Evolutionary conservation across 139 green algal species (phyloP).

Genomic region (Closterium sp.): DNA sequence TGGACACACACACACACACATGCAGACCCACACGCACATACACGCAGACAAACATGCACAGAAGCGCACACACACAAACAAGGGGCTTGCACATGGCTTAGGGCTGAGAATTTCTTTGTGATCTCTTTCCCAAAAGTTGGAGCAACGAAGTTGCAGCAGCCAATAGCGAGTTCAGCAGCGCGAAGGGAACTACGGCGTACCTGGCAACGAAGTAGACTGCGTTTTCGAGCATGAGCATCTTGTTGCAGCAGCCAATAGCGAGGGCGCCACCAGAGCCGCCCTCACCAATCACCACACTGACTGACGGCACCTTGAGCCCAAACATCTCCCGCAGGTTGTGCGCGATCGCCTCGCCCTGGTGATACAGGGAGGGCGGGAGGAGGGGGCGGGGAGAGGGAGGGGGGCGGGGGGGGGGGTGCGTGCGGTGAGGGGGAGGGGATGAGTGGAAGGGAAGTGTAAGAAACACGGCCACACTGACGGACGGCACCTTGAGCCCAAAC

Average conservation of each 20-base stretch:
- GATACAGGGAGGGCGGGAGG: no score
- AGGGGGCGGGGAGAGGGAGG: background rate
- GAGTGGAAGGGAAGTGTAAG: no score
- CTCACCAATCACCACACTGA: slow-evolving; percentile 80
- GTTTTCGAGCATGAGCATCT: slow-evolving; percentile 86
- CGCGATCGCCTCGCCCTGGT: slow-evolving; percentile 92
- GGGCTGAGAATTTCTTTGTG: no score
- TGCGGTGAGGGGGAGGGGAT: background rate
- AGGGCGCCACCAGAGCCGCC: slow-evolving; percentile 77
- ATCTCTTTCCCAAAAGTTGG: no score
- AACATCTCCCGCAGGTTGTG: slow-evolving; percentile 98
- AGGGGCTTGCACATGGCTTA: background rate
- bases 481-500: slow-evolving; percentile 92
- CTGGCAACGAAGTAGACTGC: slow-evolving; percentile 90
- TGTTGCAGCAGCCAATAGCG: slow-evolving; percentile 93
- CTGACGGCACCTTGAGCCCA: slow-evolving; percentile 88
- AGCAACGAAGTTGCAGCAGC: no score
- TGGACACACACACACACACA: background rate
- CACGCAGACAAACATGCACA: background rate
- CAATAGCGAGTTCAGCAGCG: slow-evolving; percentile 86
- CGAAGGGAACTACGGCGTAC: slow-evolving; percentile 77
- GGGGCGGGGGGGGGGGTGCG: no score
- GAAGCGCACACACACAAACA: background rate
- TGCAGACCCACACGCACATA: background rate
- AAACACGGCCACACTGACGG: slow-evolving; percentile 84